A percentile compares a stretch with the other conserved stretches of the same genome.
Evolutionary conservation across 805 yeast species (phyloP).

Genomic region (Priceomyces melissophilus): DNA sequence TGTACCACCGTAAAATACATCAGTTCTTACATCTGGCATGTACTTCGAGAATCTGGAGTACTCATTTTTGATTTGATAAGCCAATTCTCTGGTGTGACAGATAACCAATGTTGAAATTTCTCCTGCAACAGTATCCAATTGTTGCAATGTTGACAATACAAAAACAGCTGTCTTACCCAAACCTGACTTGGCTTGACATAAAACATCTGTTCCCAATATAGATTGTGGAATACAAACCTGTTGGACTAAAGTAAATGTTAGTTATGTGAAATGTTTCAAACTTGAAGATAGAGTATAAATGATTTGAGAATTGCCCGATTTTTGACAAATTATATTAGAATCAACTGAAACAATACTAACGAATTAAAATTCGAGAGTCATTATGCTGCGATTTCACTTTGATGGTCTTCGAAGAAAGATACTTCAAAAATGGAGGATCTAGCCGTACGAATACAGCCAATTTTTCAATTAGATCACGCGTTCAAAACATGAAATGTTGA

Average conservation of each 20-base stretch:
- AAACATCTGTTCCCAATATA: slow-evolving; percentile 93
- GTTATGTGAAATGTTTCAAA: slow-evolving; percentile 9
- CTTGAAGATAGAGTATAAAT: no score
- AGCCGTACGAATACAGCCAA: no score
- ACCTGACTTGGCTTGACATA: slow-evolving; percentile 99
- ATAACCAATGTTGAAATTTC: slow-evolving; percentile 91
- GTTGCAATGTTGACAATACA: slow-evolving; percentile 92
- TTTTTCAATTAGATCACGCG: no score
- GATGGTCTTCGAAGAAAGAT: no score
- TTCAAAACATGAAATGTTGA: no score
- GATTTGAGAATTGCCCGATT: no score
- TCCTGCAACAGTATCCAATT: slow-evolving; percentile 95
- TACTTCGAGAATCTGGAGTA: slow-evolving; percentile 96
- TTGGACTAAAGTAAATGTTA: slow-evolving; percentile 60
- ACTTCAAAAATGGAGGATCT: no score
- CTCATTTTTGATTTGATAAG: slow-evolving; percentile 96
- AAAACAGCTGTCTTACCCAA: slow-evolving; percentile 98
- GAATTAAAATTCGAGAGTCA: no score
- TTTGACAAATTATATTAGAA: no score
- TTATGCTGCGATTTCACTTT: no score
- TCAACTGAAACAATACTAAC: no score
- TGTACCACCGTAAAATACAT: slow-evolving; percentile 96
- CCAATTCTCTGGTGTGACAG: slow-evolving; percentile 98
- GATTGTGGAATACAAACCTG: slow-evolving; percentile 98
- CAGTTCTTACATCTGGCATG: slow-evolving; percentile 96